phyloP scores from a whole-genome alignment of 2,329 filamentous ascomycete genomes.

The Chrysoporthe deuterocubensis region DNA sequence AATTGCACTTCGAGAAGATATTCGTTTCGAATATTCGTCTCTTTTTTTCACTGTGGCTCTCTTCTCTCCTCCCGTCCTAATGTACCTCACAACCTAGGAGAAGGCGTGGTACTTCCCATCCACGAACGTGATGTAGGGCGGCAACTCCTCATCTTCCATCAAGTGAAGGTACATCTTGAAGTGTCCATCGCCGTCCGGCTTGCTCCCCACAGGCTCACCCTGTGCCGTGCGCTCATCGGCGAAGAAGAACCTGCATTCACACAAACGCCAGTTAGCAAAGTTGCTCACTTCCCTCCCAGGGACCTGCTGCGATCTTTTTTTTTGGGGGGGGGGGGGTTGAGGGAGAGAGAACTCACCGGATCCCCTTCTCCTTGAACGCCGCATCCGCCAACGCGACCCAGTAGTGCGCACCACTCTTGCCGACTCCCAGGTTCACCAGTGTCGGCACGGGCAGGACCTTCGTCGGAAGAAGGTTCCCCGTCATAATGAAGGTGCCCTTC shows the following conservation, averaged over 20 bases:
- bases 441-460: slow-evolving; percentile 14
- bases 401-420: slow-evolving; percentile 22
- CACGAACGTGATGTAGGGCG: slow-evolving; percentile 27
- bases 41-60: neutral
- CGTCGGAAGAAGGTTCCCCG: slow-evolving; percentile 23
- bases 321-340: neutral
- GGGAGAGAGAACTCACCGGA: slow-evolving; percentile 20
- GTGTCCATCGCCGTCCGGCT: slow-evolving; percentile 16
- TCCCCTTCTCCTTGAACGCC: slow-evolving; percentile 24
- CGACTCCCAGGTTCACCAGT: slow-evolving; percentile 20
- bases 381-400: slow-evolving; percentile 25
- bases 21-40: neutral
- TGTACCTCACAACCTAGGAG: neutral
- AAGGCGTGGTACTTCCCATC: slow-evolving; percentile 25
- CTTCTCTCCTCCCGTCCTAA: neutral
- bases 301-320: neutral
- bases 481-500: slow-evolving; percentile 27
- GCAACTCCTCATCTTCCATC: slow-evolving; percentile 22
- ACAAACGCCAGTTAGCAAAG: slow-evolving; percentile 1
- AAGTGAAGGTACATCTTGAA: slow-evolving; percentile 17
- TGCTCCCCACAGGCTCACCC: slow-evolving; percentile 16
- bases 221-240: slow-evolving; percentile 29
- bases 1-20: neutral
- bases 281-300: neutral
- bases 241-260: slow-evolving; percentile 26